Evolutionary conservation across 2,329 filamentous ascomycete genomes (phyloP).

Genomic region (Laburnicola sp.): DNA sequence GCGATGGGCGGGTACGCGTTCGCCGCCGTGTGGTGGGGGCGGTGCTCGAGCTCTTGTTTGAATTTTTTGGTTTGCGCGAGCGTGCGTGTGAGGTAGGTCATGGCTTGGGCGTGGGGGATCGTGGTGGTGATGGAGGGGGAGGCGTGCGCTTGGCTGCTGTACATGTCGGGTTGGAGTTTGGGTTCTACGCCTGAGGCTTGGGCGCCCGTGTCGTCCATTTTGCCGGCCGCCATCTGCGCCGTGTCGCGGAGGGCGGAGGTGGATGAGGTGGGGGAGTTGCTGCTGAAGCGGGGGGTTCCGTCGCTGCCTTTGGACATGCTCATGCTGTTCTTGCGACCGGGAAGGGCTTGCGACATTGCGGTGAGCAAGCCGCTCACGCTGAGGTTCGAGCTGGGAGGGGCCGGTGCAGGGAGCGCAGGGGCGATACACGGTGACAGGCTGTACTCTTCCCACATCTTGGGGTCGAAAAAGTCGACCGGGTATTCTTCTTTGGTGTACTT

Average conservation of each 20-base stretch:
- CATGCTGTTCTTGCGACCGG: constrained; percentile 40
- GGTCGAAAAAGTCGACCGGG: constrained; percentile 79
- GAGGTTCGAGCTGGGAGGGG: constrained; percentile 34
- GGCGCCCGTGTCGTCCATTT: constrained; percentile 33
- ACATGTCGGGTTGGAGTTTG: constrained; percentile 49
- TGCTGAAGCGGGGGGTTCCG: constrained; percentile 18
- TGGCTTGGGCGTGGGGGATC: constrained; percentile 58
- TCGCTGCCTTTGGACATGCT: constrained; percentile 45
- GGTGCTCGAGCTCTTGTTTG: constrained; percentile 72
- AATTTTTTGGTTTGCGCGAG: constrained; percentile 73
- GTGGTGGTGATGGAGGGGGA: constrained; percentile 50
- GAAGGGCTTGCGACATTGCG: constrained; percentile 53
- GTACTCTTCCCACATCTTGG: constrained; percentile 77
- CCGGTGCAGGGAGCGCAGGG: constrained; percentile 64
- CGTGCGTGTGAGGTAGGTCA: constrained; percentile 73
- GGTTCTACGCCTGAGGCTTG: constrained; percentile 48
- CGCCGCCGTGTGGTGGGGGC: constrained; percentile 58
- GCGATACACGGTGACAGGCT: constrained; percentile 76
- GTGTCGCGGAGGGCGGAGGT: constrained; percentile 22
- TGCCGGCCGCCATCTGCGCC: constrained; percentile 31
- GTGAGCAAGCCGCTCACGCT: constrained; percentile 51
- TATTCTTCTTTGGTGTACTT: constrained; percentile 79
- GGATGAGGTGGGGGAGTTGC: constrained; percentile 13
- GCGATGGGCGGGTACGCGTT: constrained; percentile 82
- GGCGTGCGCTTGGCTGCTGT: constrained; percentile 30